Evolutionary conservation across 1,284 basidiomycete species (phyloP).

Genomic region (Ustilago tritici): DNA sequence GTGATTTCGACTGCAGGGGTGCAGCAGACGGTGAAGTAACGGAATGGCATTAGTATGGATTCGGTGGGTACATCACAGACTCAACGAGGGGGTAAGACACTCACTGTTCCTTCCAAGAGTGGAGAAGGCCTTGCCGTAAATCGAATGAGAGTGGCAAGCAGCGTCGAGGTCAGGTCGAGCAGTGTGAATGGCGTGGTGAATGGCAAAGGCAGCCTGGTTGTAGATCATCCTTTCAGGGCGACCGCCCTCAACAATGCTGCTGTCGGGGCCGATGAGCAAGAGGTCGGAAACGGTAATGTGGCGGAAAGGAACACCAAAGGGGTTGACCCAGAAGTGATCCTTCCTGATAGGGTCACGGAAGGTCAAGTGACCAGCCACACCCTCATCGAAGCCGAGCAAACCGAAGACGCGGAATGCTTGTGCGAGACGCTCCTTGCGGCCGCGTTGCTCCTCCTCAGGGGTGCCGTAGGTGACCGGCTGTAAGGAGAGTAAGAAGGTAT

Average conservation of each 20-base stretch:
- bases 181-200: constrained; percentile 75
- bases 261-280: constrained; percentile 56
- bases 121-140: constrained; percentile 75
- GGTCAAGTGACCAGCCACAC: constrained; percentile 74
- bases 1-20: constrained; percentile 69
- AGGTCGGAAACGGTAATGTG: constrained; percentile 57
- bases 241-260: constrained; percentile 54
- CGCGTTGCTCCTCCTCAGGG: constrained; percentile 73
- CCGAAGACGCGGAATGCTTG: constrained; percentile 74
- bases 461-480: constrained; percentile 70
- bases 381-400: constrained; percentile 75
- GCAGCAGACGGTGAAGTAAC: not conserved
- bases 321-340: constrained; percentile 74
- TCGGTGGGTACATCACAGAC: too few species aligned
- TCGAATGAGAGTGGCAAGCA: constrained; percentile 77
- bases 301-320: constrained; percentile 57
- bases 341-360: constrained; percentile 74
- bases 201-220: constrained; percentile 73
- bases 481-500: not conserved
- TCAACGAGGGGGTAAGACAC: not conserved
- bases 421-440: constrained; percentile 74
- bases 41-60: not conserved
- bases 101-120: constrained; percentile 74
- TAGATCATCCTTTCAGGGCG: constrained; percentile 55
- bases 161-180: constrained; percentile 77